phyloP scores from a whole-genome alignment of 208 protist species.

The Dictyostelium gargantuum region DNA sequence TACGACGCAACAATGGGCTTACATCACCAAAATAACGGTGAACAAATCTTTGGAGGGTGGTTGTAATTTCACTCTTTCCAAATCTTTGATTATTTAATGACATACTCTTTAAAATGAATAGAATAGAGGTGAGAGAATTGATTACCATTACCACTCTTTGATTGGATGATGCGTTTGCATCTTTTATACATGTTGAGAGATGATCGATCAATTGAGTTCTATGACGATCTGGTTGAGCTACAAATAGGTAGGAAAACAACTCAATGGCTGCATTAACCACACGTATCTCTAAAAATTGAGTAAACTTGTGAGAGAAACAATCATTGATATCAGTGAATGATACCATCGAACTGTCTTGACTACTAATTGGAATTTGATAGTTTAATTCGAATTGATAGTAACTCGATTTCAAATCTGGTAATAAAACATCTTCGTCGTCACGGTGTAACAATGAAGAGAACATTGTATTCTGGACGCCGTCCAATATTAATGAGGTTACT shows the following conservation, averaged over 20 bases:
- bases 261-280: conserved; percentile 32
- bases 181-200: conserved; percentile 5
- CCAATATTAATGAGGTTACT: conserved; percentile 32
- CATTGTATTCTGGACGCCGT: conserved; percentile 11
- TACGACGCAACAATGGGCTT: not conserved
- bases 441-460: not conserved
- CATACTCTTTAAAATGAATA: conserved; percentile 39
- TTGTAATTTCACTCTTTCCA: conserved; percentile 15
- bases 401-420: conserved; percentile 6
- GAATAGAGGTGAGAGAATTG: not conserved
- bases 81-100: not conserved
- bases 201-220: conserved; percentile 40
- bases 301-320: not conserved
- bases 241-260: not conserved
- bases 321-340: not conserved
- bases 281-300: not conserved
- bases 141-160: conserved; percentile 9
- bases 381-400: not conserved
- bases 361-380: conserved; percentile 15
- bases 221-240: conserved; percentile 46
- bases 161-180: not conserved
- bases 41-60: not conserved
- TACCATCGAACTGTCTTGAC: not conserved
- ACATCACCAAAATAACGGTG: conserved; percentile 43
- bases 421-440: conserved; percentile 7